Percentiles rank a stretch among this genome's conserved stretches.
These are phyloP conservation scores for Climacium dendroides DNA, from an alignment of 225 moss, liverwort and hornwort genomes.

Conservation along the genomic window DNA sequence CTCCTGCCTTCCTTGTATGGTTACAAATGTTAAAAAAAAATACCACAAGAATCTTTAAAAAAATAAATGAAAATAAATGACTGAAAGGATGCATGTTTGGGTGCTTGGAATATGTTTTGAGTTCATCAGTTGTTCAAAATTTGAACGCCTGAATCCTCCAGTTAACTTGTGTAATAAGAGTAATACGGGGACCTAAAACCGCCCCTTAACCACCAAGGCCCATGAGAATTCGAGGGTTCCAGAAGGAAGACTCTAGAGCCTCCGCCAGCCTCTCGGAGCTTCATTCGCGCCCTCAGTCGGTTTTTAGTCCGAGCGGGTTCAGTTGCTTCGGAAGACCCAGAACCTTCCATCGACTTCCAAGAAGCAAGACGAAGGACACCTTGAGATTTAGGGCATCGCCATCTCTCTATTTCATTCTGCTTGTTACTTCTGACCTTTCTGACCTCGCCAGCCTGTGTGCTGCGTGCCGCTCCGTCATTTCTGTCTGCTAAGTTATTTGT, in stretches of 20 bases:
- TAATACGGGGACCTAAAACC: no score
- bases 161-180: neutral
- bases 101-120: fast-evolving
- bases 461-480: neutral
- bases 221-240: neutral
- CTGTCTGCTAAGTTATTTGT: neutral
- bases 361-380: neutral
- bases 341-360: neutral
- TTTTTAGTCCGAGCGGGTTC: neutral
- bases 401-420: neutral
- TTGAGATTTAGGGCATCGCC: neutral
- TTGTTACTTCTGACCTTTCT: neutral
- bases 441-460: neutral
- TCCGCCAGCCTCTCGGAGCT: neutral
- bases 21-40: no score
- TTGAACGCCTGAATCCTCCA: neutral
- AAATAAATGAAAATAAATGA: no score
- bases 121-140: fast-evolving
- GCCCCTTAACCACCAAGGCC: neutral
- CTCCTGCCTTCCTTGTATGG: no score
- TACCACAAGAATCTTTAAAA: no score
- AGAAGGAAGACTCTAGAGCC: neutral
- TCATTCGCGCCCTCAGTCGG: neutral
- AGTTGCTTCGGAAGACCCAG: neutral
- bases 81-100: no score